phyloP scores from a whole-genome alignment of 2,329 filamentous ascomycete genomes.

The Emergomyces africanus region DNA sequence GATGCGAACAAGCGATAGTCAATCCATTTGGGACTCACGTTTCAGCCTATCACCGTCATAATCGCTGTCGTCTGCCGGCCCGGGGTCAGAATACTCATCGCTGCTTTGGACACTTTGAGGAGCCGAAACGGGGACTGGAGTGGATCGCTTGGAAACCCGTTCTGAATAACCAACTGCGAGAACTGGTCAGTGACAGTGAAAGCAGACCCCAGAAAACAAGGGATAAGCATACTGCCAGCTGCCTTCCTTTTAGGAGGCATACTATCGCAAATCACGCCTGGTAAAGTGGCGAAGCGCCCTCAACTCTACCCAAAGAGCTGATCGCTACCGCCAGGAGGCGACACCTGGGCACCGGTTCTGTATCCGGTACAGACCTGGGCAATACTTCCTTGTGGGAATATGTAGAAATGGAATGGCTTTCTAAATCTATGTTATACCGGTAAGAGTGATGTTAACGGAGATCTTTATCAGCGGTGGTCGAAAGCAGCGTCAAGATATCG shows the following conservation, averaged over 20 bases:
- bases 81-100: slow-evolving; percentile 45
- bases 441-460: neutral
- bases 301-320: too few relatives aligned
- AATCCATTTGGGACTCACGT: slow-evolving; percentile 22
- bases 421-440: neutral
- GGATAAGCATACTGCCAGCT: slow-evolving; percentile 32
- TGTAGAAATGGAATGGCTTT: neutral
- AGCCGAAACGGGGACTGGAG: slow-evolving; percentile 31
- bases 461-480: neutral
- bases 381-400: neutral
- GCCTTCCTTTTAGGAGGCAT: slow-evolving; percentile 68
- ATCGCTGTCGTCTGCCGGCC: slow-evolving; percentile 36
- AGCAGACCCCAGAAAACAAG: slow-evolving; percentile 11
- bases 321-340: neutral
- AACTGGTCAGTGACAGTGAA: slow-evolving; percentile 14
- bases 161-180: slow-evolving; percentile 30
- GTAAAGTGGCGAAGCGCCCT: neutral
- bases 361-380: neutral
- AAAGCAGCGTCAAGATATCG: too few relatives aligned
- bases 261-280: slow-evolving; percentile 6
- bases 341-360: neutral
- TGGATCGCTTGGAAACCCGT: slow-evolving; percentile 37
- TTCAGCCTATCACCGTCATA: slow-evolving; percentile 34
- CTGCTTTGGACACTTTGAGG: slow-evolving; percentile 37
- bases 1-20: slow-evolving; percentile 5